Base-by-base conservation (phyloP, 176 grass and related monocot genomes). In the Saccharum officinarum region DNA sequence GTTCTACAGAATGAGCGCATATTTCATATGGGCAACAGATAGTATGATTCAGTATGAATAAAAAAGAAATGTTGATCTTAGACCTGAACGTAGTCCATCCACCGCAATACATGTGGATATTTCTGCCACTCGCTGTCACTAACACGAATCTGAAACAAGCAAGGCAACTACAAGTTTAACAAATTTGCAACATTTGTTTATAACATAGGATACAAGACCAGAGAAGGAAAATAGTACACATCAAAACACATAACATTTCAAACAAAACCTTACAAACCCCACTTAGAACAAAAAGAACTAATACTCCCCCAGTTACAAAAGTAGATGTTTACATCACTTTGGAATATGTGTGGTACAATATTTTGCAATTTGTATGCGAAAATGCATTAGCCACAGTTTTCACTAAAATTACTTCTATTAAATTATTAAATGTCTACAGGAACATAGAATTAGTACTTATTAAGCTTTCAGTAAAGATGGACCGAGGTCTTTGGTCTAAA, bases 11-110 rank as follows among this genome's bases (percentile, higher is more conserved):
- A 76, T 44, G 68, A 71, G 5, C 18, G 40, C 45, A 49, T 15
- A 76, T 60, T 75, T 72, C 71, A 81, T 76, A 64, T 22, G 82
- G 31, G 18, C 38, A 72, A 87, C 55, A 77, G 4, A 83, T 36
- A 71, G 50, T 59, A 63, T 22, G 80, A 78, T 59, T 33, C 25
- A 77, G 31, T 6, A 39, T 77, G 36, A 69, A 86, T 46, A 64
- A 36, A 70, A 45, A 64, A 64, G 1, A 76, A 85, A 84, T 36
- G 55, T 77, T 42, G 4, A 73, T 78, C 34, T 47, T 47, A 73
- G 85, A 95, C 97, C 97, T 98, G 93, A 84, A 98, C 91, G 63
- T 94, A 94, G 86, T 98, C 97, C 75, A 93, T 93, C 97, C 97
- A 98, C 59, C 97, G 85, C 68, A 92, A 31, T 77, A 96, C 65